Base-by-base conservation (phyloP, 805 yeast species). In the Nakazawaea ishiwadae region DNA sequence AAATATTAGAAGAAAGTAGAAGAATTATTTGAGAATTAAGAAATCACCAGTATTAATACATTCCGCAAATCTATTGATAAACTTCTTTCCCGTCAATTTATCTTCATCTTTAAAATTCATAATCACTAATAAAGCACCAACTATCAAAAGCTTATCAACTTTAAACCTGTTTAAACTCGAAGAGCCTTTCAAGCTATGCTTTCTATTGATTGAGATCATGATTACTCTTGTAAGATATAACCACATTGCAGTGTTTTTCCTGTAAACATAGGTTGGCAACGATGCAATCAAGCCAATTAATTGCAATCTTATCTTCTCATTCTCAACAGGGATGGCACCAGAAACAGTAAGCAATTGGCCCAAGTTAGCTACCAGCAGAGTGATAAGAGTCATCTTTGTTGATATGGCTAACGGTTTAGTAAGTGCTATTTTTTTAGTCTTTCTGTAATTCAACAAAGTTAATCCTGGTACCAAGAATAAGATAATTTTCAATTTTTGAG, bases 61-160 rank as follows among this genome's bases (percentile, higher is more conserved):
- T 14, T 20, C 31, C 14, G 29, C 21, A 4, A 39, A 20, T 16
- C 26, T 40, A n/a, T 28, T 21, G n/a, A 40, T 20, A 4, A 14
- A 9, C 20, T 28, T 33, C 23, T 27, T 30, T 4, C 23, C 14
- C 5, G 14, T 8, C 35, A 34, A 40, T n/a, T 12, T 21, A 5
- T 6, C 20, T 3, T 34, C 17, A 19, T 42, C 35, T 12, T 36
- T 24, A 31, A 16, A 20, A n/a, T 16, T 7, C 30, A 42, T n/a
- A 7, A 42, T 14, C 9, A 33, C 40, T 9, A 37, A 4, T 27
- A 42, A 32, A 3, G 40, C 29, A 3, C 18, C 10, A 7, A 37
- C 32, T 7, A 42, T 42, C 18, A 42, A 33, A 7, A 37, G 8
- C 26, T 42, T 42, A 23, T 42, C 44, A 4, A 37, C 18, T 32